These are phyloP conservation scores for Coemansia sp. DNA, from an alignment of 192 early-diverging fungal species.

Conservation along the genomic window DNA sequence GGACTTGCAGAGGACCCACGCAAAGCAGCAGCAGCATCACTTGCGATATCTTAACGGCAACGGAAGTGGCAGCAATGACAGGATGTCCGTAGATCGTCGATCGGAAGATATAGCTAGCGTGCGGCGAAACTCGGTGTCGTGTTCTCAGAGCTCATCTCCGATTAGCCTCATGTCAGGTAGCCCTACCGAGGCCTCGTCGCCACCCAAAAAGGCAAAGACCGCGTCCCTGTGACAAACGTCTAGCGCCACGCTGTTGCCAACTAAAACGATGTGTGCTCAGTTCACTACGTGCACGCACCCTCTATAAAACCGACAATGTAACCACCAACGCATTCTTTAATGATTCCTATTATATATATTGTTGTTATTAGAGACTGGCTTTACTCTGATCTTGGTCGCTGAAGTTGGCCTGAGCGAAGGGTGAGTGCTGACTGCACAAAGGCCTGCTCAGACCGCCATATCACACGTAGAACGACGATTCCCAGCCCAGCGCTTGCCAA, in stretches of 20 bases:
- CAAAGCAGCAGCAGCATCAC: constrained; percentile 4
- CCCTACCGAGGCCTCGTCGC: constrained; percentile 24
- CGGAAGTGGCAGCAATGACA: constrained; percentile 9
- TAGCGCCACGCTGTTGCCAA: constrained; percentile 2
- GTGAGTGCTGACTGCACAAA: constrained; percentile 30
- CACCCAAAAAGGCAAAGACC: constrained; percentile 55
- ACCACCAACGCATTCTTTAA: neutral
- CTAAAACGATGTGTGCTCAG: constrained; percentile 1
- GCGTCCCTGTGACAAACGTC: constrained; percentile 26
- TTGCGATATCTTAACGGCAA: constrained; percentile 2
- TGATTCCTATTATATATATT: neutral
- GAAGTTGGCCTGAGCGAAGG: constrained; percentile 21
- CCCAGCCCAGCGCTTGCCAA: constrained; percentile 21
- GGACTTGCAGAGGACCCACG: neutral
- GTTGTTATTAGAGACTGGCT: neutral
- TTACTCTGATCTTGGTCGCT: constrained; percentile 12
- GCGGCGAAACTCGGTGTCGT: constrained; percentile 19
- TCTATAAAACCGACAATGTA: neutral
- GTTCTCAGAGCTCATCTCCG: constrained; percentile 14
- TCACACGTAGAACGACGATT: constrained; percentile 18
- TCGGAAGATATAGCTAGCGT: neutral
- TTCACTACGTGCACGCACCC: neutral
- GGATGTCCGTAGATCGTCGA: neutral
- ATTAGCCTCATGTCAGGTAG: constrained; percentile 15
- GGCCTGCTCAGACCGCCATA: constrained; percentile 40